Evolutionary conservation across 2,329 filamentous ascomycete species (phyloP).

Genomic region (Aspergillus cejpii): DNA sequence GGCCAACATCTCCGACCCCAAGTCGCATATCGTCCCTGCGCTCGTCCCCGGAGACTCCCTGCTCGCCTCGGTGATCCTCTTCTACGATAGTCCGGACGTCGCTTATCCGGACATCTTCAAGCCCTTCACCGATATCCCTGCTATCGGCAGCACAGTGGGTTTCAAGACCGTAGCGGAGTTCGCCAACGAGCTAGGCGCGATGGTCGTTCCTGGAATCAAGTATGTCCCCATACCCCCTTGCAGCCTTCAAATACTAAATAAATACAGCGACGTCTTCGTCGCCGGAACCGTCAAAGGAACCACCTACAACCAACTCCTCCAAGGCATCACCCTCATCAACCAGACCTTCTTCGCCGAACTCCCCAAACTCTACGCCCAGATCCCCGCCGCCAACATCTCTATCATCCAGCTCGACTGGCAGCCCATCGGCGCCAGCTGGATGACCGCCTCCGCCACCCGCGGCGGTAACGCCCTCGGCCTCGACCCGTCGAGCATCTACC

Average conservation of each 20-base stretch:
- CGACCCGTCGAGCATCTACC: slow-evolving; percentile 32
- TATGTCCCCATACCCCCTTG: slow-evolving; percentile 6
- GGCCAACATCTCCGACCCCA: slow-evolving; percentile 26
- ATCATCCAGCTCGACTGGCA: slow-evolving; percentile 39
- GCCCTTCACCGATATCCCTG: slow-evolving; percentile 33
- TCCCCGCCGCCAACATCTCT: slow-evolving; percentile 34
- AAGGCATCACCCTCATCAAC: slow-evolving; percentile 38
- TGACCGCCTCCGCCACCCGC: slow-evolving; percentile 21
- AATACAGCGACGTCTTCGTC: slow-evolving; percentile 31
- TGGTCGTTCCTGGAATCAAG: slow-evolving; percentile 33
- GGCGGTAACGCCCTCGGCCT: slow-evolving; percentile 26
- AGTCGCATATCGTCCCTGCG: slow-evolving; percentile 28
- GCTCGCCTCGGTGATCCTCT: slow-evolving; percentile 33
- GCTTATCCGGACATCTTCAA: slow-evolving; percentile 31
- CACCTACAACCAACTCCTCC: slow-evolving; percentile 28
- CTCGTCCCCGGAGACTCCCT: slow-evolving; percentile 22
- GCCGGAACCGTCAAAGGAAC: slow-evolving; percentile 30
- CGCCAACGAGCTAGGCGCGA: slow-evolving; percentile 26
- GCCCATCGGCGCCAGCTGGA: slow-evolving; percentile 35
- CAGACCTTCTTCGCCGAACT: slow-evolving; percentile 36
- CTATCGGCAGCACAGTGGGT: slow-evolving; percentile 28
- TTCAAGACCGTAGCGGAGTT: slow-evolving; percentile 36
- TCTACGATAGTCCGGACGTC: slow-evolving; percentile 32
- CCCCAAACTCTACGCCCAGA: slow-evolving; percentile 32
- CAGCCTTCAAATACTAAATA: neutral